These are phyloP conservation scores for Hyaloraphidium curvatum DNA, from an alignment of 192 early-diverging fungal species.

Conservation along the genomic window DNA sequence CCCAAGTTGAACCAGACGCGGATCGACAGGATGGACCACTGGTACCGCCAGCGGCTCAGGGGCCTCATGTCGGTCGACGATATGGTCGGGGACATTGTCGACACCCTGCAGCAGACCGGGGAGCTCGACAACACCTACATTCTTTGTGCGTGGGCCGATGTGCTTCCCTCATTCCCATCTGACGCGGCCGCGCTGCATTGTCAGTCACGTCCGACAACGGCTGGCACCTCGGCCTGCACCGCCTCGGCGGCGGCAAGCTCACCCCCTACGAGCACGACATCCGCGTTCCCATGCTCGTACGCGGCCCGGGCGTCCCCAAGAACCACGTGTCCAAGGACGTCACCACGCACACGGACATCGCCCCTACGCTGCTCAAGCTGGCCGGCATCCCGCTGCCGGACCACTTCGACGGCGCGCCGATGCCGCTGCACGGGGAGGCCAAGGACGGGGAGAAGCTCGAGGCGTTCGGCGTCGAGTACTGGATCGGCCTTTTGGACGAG, in stretches of 20 bases:
- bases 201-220: too few relatives aligned
- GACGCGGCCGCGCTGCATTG: too few relatives aligned
- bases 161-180: too few relatives aligned
- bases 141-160: too few relatives aligned
- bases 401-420: constrained; percentile 31
- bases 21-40: constrained; percentile 22
- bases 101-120: constrained; percentile 22
- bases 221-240: constrained; percentile 43
- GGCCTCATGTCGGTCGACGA: constrained; percentile 40
- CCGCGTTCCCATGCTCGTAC: constrained; percentile 31
- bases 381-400: constrained; percentile 20
- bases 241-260: constrained; percentile 37
- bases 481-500: constrained; percentile 13
- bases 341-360: constrained; percentile 35
- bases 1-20: constrained; percentile 17
- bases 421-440: constrained; percentile 24
- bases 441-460: constrained; percentile 19
- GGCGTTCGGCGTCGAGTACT: constrained; percentile 29
- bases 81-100: constrained; percentile 29
- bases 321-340: constrained; percentile 17
- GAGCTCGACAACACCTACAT: constrained; percentile 38
- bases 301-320: constrained; percentile 38
- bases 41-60: constrained; percentile 30
- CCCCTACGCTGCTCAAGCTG: constrained; percentile 36
- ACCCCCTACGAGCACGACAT: constrained; percentile 43